Conservation (phyloP, 1,284 basidiomycete species). For the Chalciporus piperatoides region DNA sequence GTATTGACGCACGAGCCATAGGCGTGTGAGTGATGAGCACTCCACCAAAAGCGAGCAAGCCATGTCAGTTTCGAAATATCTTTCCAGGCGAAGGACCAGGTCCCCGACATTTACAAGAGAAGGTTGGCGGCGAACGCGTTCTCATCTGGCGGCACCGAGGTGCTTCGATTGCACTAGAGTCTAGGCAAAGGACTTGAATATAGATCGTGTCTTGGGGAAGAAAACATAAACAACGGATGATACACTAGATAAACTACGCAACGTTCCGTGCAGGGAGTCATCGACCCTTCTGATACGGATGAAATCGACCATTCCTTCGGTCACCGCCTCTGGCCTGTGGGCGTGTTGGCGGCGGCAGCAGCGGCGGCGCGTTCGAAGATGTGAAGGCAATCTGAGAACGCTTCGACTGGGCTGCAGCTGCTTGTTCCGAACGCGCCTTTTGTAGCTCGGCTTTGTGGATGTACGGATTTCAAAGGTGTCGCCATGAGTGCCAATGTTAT, state of each 20-base stretch:
- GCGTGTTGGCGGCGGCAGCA: constrained; percentile 12
- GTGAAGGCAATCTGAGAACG: constrained; percentile 35
- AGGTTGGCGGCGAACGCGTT: no score
- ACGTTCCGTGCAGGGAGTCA: constrained; percentile 10
- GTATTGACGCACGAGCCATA: constrained; percentile 95
- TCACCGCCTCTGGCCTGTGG: constrained; percentile 20
- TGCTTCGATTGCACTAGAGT: no score
- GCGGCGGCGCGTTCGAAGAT: constrained; percentile 19
- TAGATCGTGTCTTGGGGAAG: background rate
- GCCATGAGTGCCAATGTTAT: background rate
- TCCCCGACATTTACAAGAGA: no score
- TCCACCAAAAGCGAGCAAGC: constrained; percentile 69
- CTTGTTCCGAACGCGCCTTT: constrained; percentile 40
- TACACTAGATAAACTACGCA: constrained; percentile 24
- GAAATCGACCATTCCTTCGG: constrained; percentile 25
- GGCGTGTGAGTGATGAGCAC: constrained; percentile 84
- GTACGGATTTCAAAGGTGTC: constrained; percentile 24
- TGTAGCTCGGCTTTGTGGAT: constrained; percentile 41
- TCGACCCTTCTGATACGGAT: constrained; percentile 25
- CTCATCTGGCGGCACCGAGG: no score
- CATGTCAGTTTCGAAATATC: constrained; percentile 38
- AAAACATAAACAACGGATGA: constrained; percentile 2
- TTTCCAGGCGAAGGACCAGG: no score
- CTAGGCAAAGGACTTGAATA: no score
- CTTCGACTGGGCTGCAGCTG: constrained; percentile 28